phyloP scores from a whole-genome alignment of 352 stramenopile species.

The Pythium aristosporum region DNA sequence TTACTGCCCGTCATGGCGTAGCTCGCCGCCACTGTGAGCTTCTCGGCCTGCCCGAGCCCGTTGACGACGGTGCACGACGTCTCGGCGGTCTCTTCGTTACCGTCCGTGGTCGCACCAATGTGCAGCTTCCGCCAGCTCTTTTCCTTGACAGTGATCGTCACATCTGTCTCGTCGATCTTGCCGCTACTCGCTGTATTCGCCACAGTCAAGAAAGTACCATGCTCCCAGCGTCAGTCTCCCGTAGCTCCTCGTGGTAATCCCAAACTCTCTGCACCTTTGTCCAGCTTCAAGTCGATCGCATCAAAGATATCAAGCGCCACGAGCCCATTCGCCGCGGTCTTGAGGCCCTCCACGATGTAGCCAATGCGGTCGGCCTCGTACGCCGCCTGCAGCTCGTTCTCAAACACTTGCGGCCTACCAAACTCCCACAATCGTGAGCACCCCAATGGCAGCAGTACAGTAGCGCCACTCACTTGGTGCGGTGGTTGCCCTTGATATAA shows the following conservation, averaged over 20 bases:
- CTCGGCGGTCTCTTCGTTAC: conserved; percentile 84
- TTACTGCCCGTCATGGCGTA: conserved; percentile 87
- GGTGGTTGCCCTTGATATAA: conserved; percentile 86
- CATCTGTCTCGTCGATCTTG: conserved; percentile 70
- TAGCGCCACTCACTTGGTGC: conserved; percentile 61
- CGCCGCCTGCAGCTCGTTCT: conserved; percentile 79
- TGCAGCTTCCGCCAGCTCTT: conserved; percentile 86
- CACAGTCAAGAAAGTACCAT: background rate
- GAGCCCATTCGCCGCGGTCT: conserved; percentile 64
- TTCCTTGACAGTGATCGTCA: conserved; percentile 88
- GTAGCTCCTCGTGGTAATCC: background rate
- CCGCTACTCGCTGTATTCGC: conserved; percentile 57
- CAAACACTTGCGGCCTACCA: conserved; percentile 74
- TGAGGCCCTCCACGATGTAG: conserved; percentile 54
- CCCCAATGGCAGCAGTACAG: background rate
- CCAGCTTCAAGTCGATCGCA: conserved; percentile 76
- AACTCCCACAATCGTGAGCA: too few species aligned
- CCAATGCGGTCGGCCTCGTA: conserved; percentile 72
- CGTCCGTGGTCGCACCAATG: conserved; percentile 80
- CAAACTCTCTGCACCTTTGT: conserved; percentile 42
- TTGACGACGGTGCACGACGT: conserved; percentile 85
- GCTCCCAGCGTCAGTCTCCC: background rate
- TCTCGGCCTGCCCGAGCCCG: conserved; percentile 80
- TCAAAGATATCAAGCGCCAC: conserved; percentile 84
- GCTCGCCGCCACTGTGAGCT: conserved; percentile 74